Conservation (phyloP, 2,329 filamentous ascomycete genomes). For the Monilinia fructigena region DNA sequence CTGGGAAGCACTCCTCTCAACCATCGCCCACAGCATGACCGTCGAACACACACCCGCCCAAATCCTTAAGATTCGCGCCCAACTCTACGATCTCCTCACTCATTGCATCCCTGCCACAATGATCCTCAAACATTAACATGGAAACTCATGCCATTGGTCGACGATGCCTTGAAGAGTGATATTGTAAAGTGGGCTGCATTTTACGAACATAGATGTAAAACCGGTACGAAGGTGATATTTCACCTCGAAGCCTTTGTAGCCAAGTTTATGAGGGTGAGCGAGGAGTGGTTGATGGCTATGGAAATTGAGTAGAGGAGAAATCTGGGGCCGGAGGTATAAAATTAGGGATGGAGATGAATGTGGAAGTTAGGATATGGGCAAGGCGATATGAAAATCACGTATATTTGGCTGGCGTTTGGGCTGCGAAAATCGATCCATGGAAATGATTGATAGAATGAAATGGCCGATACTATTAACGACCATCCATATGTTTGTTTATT, state of each 20-base stretch:
- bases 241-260: constrained; percentile 97
- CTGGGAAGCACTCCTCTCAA: constrained; percentile 88
- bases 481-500: neutral
- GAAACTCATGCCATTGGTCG: constrained; percentile 82
- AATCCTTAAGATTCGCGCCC: constrained; percentile 83
- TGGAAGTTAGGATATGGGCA: neutral
- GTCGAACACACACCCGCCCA: constrained; percentile 87
- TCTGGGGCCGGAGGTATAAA: no score
- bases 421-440: neutral
- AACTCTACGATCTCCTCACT: constrained; percentile 94
- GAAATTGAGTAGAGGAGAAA: constrained; percentile 50
- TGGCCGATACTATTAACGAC: neutral
- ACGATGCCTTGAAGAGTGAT: constrained; percentile 86
- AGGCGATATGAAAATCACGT: neutral
- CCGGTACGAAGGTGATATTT: constrained; percentile 94
- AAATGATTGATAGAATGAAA: neutral
- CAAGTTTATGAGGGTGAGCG: constrained; percentile 95
- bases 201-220: constrained; percentile 92
- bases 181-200: constrained; percentile 96
- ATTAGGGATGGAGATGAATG: no score
- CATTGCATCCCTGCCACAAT: constrained; percentile 96
- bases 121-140: constrained; percentile 90
- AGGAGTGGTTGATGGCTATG: constrained; percentile 90
- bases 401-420: neutral
- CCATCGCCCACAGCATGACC: constrained; percentile 91